Percentiles rank a stretch among this genome's conserved stretches.
phyloP scores from a whole-genome alignment of 345 rosid genomes.

The Triadica sebifera region DNA sequence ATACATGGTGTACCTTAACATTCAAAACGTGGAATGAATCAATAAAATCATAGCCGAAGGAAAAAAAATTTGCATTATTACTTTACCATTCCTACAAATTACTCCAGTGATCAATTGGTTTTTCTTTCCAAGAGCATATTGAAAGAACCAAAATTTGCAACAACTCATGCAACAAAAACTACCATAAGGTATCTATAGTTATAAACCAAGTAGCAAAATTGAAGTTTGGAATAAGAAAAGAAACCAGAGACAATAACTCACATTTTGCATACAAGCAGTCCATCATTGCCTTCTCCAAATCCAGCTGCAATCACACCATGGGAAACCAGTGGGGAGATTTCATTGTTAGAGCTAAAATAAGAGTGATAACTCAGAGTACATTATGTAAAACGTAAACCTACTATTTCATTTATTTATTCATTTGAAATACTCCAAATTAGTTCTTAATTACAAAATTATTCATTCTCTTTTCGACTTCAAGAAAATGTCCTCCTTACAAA shows the following conservation, averaged over 20 bases:
- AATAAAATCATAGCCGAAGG: conserved; percentile 8
- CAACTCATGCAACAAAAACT: background rate
- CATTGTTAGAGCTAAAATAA: conserved; percentile 1
- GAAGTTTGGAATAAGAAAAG: background rate
- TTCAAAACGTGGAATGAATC: conserved; percentile 4
- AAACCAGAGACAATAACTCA: conserved; percentile 33
- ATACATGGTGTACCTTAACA: conserved; percentile 84
- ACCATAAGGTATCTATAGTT: background rate
- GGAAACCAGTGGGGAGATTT: background rate
- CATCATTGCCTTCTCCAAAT: conserved; percentile 93
- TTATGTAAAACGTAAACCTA: background rate
- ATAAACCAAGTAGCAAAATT: background rate
- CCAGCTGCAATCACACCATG: conserved; percentile 49
- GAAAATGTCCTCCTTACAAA: background rate
- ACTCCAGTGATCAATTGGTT: too few species aligned
- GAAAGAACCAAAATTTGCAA: too few species aligned
- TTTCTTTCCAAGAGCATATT: too few species aligned
- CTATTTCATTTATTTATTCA: too few species aligned
- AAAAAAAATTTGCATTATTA: background rate
- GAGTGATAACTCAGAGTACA: background rate
- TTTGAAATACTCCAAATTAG: background rate
- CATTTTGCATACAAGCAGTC: conserved; percentile 94
- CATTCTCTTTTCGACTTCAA: background rate
- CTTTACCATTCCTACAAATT: too few species aligned
- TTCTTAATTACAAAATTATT: background rate